phyloP scores from a whole-genome alignment of 495 filamentous ascomycete species.

The Articulospora tetracladia region DNA sequence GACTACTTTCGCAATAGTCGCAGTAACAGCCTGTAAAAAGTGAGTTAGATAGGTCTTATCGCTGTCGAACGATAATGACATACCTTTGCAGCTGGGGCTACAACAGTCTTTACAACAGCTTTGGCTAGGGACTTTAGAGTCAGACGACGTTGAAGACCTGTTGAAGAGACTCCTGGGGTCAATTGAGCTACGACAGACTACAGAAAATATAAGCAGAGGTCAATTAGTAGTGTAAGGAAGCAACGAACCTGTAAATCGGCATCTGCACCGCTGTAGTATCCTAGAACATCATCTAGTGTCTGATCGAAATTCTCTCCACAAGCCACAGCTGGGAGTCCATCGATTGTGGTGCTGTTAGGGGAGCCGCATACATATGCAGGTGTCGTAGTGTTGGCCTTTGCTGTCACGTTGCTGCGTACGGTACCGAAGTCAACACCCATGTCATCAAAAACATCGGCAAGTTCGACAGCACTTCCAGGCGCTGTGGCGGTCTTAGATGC shows the following conservation, averaged over 20 bases:
- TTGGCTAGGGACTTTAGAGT: background rate
- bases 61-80: background rate
- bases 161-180: background rate
- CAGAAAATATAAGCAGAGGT: background rate
- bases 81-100: background rate
- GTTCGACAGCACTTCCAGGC: conserved; percentile 4
- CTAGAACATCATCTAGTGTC: conserved; percentile 15
- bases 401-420: background rate
- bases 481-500: conserved; percentile 1
- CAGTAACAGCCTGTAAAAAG: too few species aligned
- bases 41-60: background rate
- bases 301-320: conserved; percentile 17
- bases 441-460: conserved; percentile 15
- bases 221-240: background rate
- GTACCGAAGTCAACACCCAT: conserved; percentile 16
- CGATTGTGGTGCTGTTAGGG: conserved; percentile 2
- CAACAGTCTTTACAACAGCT: background rate
- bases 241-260: background rate
- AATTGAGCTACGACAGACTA: background rate
- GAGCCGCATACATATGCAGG: conserved; percentile 4
- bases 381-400: background rate
- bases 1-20: background rate
- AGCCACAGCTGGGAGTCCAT: conserved; percentile 15
- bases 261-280: conserved; percentile 13
- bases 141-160: background rate